Evolutionary conservation across 2,329 filamentous ascomycete genomes (phyloP).

Genomic region (Calcarisporium arbuscula): DNA sequence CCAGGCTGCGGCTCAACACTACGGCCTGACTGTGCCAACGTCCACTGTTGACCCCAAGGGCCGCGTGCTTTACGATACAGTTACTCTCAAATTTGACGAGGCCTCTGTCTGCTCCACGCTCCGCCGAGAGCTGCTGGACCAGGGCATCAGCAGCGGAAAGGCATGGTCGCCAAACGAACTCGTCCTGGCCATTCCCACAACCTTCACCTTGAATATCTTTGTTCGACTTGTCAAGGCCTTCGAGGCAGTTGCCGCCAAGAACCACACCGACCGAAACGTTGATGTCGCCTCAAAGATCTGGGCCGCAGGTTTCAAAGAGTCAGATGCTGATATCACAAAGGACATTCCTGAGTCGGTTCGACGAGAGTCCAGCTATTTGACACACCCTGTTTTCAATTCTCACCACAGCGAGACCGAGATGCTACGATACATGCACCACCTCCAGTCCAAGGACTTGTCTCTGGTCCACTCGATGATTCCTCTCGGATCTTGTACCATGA

Average conservation of each 20-base stretch:
- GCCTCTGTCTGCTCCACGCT: conserved; percentile 15
- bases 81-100: conserved; percentile 52
- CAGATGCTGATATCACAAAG: conserved; percentile 28
- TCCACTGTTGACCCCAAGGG: conserved; percentile 49
- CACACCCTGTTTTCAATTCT: conserved; percentile 89
- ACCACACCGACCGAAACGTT: conserved; percentile 14
- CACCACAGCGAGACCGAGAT: conserved; percentile 94
- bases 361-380: conserved; percentile 70
- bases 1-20: conserved; percentile 54
- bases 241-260: conserved; percentile 19
- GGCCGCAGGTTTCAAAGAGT: conserved; percentile 27
- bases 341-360: conserved; percentile 53
- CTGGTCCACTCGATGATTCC: conserved; percentile 97
- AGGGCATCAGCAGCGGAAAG: conserved; percentile 73
- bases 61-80: conserved; percentile 69
- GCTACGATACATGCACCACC: conserved; percentile 84
- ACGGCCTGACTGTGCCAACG: conserved; percentile 58
- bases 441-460: conserved; percentile 91
- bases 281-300: conserved; percentile 33
- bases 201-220: conserved; percentile 16
- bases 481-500: conserved; percentile 96
- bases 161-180: conserved; percentile 18
- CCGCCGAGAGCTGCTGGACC: conserved; percentile 37
- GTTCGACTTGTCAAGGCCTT: conserved; percentile 17
- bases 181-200: conserved; percentile 20